These are phyloP conservation scores for Cymbidium sinense DNA, from an alignment of 106 monocot genomes.

Conservation along the genomic window DNA sequence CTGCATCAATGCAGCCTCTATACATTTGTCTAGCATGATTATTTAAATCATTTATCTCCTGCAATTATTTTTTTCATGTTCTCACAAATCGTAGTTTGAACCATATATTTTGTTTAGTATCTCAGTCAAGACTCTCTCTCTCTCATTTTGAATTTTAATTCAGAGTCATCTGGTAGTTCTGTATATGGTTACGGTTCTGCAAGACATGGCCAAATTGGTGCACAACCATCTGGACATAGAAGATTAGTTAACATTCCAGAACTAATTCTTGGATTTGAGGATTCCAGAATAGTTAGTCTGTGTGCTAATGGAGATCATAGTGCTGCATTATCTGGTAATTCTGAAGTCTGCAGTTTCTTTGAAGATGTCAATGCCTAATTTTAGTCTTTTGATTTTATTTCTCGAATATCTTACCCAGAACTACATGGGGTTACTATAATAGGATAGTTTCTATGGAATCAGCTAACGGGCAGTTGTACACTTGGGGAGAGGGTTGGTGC, in stretches of 20 bases:
- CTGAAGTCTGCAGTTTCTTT: not conserved
- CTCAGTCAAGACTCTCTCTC: not conserved
- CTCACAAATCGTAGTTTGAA: not conserved
- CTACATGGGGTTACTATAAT: not conserved
- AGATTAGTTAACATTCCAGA: conserved; percentile 29
- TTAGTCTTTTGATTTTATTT: too few relatives aligned
- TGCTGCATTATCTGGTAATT: conserved; percentile 57
- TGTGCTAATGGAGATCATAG: conserved; percentile 72
- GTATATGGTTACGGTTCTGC: conserved; percentile 62
- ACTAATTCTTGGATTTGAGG: conserved; percentile 39
- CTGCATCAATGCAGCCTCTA: too few relatives aligned
- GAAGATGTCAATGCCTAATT: too few relatives aligned
- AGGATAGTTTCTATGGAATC: conserved; percentile 10
- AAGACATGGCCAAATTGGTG: conserved; percentile 56
- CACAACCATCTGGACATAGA: conserved; percentile 7
- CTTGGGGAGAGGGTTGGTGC: conserved; percentile 55
- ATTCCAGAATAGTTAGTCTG: conserved; percentile 26
- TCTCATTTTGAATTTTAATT: not conserved
- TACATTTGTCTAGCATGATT: too few relatives aligned
- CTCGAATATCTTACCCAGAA: not conserved
- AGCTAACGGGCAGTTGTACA: conserved; percentile 59
- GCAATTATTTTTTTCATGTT: not conserved
- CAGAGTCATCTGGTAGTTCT: conserved; percentile 22
- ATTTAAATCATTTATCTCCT: not conserved
- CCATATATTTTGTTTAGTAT: not conserved